Evolutionary conservation across 1,284 basidiomycete species (phyloP).

Genomic region (Gomphus sp.): DNA sequence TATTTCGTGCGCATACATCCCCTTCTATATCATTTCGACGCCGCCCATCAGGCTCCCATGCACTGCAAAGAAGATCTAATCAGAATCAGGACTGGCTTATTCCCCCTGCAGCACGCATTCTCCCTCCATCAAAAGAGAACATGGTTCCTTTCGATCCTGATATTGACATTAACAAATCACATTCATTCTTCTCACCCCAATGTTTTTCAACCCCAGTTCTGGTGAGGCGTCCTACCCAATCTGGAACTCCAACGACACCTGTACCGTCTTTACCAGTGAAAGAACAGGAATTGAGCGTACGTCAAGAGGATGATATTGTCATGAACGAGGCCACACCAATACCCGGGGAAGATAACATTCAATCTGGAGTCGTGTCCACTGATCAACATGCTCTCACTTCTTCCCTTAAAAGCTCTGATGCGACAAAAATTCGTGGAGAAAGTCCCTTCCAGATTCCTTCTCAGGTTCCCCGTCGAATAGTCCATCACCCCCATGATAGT

Average conservation of each 20-base stretch:
- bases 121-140: background rate
- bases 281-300: background rate
- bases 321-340: background rate
- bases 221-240: background rate
- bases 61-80: background rate
- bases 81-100: constrained; percentile 8
- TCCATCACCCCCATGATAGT: constrained; percentile 7
- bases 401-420: background rate
- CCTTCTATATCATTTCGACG: constrained; percentile 3
- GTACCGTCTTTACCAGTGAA: background rate
- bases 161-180: background rate
- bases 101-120: background rate
- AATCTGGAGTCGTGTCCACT: background rate
- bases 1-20: constrained; percentile 8
- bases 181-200: constrained; percentile 8
- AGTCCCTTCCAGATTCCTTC: background rate
- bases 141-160: background rate
- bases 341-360: background rate
- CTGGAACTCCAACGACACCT: background rate
- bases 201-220: constrained; percentile 1
- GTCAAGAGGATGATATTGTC: background rate
- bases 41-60: constrained; percentile 9
- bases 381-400: background rate
- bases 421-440: background rate
- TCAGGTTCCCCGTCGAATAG: background rate